Evolutionary conservation across 805 yeast species (phyloP).

Genomic region (Yarrowia keelungensis): DNA sequence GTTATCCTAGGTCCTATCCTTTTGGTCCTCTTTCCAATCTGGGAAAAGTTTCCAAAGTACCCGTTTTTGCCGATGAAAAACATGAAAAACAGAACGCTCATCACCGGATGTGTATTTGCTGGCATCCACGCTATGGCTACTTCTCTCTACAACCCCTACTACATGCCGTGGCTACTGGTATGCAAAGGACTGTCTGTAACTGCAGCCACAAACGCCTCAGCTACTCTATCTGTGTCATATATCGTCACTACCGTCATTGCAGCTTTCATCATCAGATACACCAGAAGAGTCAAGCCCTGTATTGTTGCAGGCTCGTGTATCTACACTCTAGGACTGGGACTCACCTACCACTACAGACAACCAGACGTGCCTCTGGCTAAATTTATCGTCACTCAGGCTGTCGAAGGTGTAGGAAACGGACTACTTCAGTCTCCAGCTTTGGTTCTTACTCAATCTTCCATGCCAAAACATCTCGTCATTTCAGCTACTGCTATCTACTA

Average conservation of each 20-base stretch:
- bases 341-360: slow-evolving; percentile 63
- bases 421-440: slow-evolving; percentile 70
- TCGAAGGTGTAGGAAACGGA: slow-evolving; percentile 77
- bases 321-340: slow-evolving; percentile 69
- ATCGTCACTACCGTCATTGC: slow-evolving; percentile 20
- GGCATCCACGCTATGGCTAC: slow-evolving; percentile 48
- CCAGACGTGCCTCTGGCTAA: slow-evolving; percentile 60
- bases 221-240: slow-evolving; percentile 24
- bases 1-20: slow-evolving; percentile 69
- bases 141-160: slow-evolving; percentile 37
- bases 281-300: slow-evolving; percentile 63
- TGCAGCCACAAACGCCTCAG: slow-evolving; percentile 34
- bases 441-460: slow-evolving; percentile 64
- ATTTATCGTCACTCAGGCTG: slow-evolving; percentile 67
- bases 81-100: slow-evolving; percentile 62
- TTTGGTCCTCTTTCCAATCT: slow-evolving; percentile 61
- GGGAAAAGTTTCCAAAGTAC: slow-evolving; percentile 65
- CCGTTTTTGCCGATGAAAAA: slow-evolving; percentile 71
- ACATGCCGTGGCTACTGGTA: slow-evolving; percentile 39
- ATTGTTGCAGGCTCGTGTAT: slow-evolving; percentile 64
- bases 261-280: slow-evolving; percentile 40
- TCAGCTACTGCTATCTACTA: slow-evolving; percentile 63
- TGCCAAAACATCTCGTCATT: slow-evolving; percentile 70
- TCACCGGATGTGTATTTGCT: slow-evolving; percentile 23
- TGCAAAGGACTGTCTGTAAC: slow-evolving; percentile 36